Evolutionary conservation across 805 yeast species (phyloP).

Genomic region (Monosporozyma yasuniensis): DNA sequence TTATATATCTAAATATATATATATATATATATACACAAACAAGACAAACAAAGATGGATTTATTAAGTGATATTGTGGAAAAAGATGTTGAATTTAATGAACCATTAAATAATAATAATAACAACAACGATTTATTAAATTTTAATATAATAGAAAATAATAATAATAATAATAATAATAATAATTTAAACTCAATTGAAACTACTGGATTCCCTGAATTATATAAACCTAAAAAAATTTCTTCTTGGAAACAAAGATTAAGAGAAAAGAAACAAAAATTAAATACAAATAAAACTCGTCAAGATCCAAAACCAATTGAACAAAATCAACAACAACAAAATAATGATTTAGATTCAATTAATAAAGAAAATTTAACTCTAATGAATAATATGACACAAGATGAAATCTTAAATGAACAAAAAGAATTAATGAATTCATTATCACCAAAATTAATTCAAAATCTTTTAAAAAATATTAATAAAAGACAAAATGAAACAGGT

Average conservation of each 20-base stretch:
- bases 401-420: constrained; percentile 54
- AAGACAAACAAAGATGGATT: constrained; percentile 36
- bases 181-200: too few species aligned
- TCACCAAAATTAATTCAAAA: constrained; percentile 61
- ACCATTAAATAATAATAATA: constrained; percentile 5
- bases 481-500: constrained; percentile 33
- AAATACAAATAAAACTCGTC: neutral
- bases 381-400: constrained; percentile 54
- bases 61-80: constrained; percentile 67
- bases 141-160: neutral
- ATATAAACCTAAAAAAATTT: constrained; percentile 33
- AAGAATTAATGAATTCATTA: constrained; percentile 56
- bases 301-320: constrained; percentile 2
- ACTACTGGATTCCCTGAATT: constrained; percentile 28
- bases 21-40: neutral
- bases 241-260: constrained; percentile 43
- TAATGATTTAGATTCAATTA: constrained; percentile 44
- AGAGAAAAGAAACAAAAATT: constrained; percentile 27
- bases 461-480: constrained; percentile 48
- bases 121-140: neutral
- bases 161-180: neutral
- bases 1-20: too few species aligned
- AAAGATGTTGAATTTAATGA: constrained; percentile 39
- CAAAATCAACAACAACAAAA: constrained; percentile 1
- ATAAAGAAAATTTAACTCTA: constrained; percentile 60